phyloP scores from a whole-genome alignment of 179 eudicot species.

The Sideroxylon spinosum region DNA sequence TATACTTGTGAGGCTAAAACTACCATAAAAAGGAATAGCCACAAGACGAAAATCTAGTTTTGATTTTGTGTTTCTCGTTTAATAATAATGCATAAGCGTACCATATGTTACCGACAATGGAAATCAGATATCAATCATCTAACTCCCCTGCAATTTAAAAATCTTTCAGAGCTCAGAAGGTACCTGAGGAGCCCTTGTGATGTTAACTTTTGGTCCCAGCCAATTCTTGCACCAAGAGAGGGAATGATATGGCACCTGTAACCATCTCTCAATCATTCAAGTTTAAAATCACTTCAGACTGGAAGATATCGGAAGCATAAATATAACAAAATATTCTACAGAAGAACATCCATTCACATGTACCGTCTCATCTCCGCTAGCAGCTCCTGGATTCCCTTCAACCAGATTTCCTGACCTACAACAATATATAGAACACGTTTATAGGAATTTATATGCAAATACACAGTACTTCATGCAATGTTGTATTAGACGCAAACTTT shows the following conservation, averaged over 20 bases:
- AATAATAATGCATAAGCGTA: too few species aligned
- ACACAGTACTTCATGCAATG: too few species aligned
- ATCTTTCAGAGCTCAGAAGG: too few species aligned
- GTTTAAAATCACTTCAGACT: conserved; percentile 9
- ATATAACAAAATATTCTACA: not conserved
- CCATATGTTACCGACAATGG: too few species aligned
- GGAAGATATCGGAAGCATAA: conserved; percentile 2
- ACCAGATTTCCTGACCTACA: conserved; percentile 83
- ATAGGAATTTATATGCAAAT: not conserved
- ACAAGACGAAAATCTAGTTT: too few species aligned
- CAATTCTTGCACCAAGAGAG: conserved; percentile 99
- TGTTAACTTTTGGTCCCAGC: conserved; percentile 86
- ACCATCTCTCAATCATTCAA: conserved; percentile 15
- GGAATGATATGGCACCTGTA: conserved; percentile 87
- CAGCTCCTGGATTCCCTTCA: conserved; percentile 84
- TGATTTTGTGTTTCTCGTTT: too few species aligned
- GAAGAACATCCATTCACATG: not conserved
- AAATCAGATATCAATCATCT: too few species aligned
- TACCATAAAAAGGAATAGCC: too few species aligned
- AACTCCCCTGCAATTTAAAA: too few species aligned
- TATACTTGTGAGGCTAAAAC: too few species aligned
- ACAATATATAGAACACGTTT: conserved; percentile 2
- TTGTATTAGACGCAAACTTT: too few species aligned
- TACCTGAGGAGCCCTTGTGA: conserved; percentile 98
- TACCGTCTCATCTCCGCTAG: conserved; percentile 97